Percentiles rank a stretch among this genome's conserved stretches.
Conservation (phyloP, 176 grass and related monocot species). For the Phragmites australis region DNA sequence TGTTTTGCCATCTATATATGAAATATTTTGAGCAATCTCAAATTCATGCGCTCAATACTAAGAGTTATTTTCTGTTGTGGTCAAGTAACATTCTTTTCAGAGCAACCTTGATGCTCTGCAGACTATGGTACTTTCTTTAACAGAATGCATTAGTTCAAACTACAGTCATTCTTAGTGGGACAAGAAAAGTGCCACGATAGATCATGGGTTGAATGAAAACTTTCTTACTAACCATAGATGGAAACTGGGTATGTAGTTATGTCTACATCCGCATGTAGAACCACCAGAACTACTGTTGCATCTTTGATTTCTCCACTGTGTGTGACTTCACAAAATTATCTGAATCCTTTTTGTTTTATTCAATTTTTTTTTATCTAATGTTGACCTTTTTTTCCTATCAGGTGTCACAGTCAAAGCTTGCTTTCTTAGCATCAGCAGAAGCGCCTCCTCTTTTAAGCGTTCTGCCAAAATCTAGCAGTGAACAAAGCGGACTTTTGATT, state of each 20-base stretch:
- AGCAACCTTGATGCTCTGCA: slow-evolving; percentile 6
- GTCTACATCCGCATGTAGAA: neutral
- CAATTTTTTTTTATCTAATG: neutral
- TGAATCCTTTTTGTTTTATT: neutral
- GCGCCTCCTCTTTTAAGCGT: slow-evolving; percentile 64
- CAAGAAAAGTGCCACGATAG: neutral
- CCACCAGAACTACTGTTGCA: neutral
- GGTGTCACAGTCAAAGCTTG: slow-evolving; percentile 69
- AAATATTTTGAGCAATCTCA: neutral
- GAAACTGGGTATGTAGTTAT: neutral
- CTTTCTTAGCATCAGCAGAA: slow-evolving; percentile 88
- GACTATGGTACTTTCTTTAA: neutral
- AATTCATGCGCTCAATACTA: neutral
- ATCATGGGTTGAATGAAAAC: neutral
- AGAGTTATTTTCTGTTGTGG: neutral
- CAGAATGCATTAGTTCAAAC: neutral
- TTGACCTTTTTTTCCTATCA: slow-evolving; percentile 29
- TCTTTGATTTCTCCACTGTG: neutral
- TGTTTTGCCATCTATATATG: neutral
- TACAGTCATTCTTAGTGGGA: neutral
- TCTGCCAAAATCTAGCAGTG: slow-evolving; percentile 49
- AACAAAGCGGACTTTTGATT: slow-evolving; percentile 73
- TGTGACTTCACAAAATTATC: neutral
- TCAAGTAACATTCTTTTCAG: neutral
- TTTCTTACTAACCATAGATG: neutral